Evolutionary conservation across 2,329 filamentous ascomycete species (phyloP), one percentile per base, ranked within the genome.

Genomic region (Decorospora gaudefroyi): DNA sequence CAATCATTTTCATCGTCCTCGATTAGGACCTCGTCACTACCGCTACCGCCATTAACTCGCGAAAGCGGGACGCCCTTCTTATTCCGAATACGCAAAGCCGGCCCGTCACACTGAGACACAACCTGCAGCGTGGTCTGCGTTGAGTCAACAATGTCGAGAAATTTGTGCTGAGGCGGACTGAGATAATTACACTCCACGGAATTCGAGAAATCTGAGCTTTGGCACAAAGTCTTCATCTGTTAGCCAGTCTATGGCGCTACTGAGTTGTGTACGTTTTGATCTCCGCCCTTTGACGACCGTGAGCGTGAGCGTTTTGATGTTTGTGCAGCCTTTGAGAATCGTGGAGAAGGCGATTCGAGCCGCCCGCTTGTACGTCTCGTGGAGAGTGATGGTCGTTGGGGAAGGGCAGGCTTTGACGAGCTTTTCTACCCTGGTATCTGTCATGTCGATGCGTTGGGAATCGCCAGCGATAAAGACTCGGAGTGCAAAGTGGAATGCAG

Each of bases 141-240:
- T 41, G 18, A 7, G 37, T 41, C 11, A 41, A 22, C 11, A 41
- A 41, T 8, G n/a, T 41, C 37, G n/a, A 41, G 37, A 28, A 41
- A 41, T 11, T 41, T 22, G 27, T 28, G 37, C 23, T 22, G 37
- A 28, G 23, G 22, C 4, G 37, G 27, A 10, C 33, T 28, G 12
- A 29, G 29, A 21, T 41, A 41, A 17, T n/a, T n/a, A n/a, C n/a
- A 41, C 38, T 2, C 38, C 38, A n/a, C 38, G 38, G 21, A 41
- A 41, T 11, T 41, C 38, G n/a, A 41, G 38, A 8, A 25, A 41
- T 11, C 38, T 19, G 5, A 41, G n/a, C 29, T 41, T 41, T 0
- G 38, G 29, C 1, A 41, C 38, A 4, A 41, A 41, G 2, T 21
- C 26, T 15, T 41, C 34, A 6, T 41, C 38, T 1, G n/a, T 34